Base-by-base conservation (phyloP, 495 filamentous ascomycete genomes). In the Annulohypoxylon nitens region DNA sequence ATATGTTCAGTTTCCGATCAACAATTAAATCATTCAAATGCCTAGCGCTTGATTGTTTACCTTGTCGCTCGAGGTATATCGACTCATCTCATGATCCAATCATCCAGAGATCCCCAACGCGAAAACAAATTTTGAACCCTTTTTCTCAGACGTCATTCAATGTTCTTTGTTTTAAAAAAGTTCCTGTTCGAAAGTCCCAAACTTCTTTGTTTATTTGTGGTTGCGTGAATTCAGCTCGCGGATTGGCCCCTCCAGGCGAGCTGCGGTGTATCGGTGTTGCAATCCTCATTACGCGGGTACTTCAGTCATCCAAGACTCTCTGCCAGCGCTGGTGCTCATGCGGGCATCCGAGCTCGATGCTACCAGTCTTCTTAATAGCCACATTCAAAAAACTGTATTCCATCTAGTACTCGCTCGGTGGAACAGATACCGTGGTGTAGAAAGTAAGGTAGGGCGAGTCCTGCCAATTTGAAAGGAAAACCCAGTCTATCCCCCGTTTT, bases 251-350 rank as follows among this genome's bases (percentile, higher is more conserved):
- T 50, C n/a, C 72, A 75, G 67, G 72, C 72, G 67, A 75, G 72
- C 72, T 75, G 72, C 67, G 51, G 72, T 75, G 72, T 67, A 75
- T 62, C 72, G 58, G 72, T 75, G 64, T 67, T 64, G 67, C 67
- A 58, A 61, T 60, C 63, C 63, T 61, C 67, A 75, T 70, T 75
- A 67, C 67, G 63, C 67, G 71, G 71, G 67, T 70, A 74, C 65
- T 67, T 75, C 67, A 64, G 63, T 70, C 43, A 70, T 68, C 61
- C 58, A 64, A 61, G 59, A 43, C 59, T 67, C 64, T 61, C 63
- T 45, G 67, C 72, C 72, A 75, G 23, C 48, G 36, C 51, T 64
- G 62, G 60, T 70, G 58, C 59, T 67, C 62, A 75, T 75, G 72
- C 72, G 72, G 72, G 67, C 67, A 70, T 64, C 72, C 72, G 72